Evolutionary conservation across 1,284 basidiomycete genomes (phyloP), one percentile per base, ranked within the genome.

Genomic region (Mycosarcoma maydis): DNA sequence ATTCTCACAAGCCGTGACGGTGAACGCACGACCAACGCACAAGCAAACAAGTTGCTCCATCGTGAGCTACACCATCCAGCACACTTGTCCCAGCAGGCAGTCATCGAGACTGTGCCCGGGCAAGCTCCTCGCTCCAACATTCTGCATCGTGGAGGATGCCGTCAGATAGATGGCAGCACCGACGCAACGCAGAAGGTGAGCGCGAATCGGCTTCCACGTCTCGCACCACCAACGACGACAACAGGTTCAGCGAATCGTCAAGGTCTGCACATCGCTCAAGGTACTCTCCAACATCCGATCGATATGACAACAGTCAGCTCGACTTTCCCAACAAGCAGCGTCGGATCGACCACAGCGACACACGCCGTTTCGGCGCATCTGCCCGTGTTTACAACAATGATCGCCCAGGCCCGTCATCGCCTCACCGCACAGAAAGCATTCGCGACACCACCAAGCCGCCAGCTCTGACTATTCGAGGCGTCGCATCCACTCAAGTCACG

Each of bases 161-260:
- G 26, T 27, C 47, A n/a, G 61, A 65, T 22, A 42, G 61, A 65
- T 65, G 61, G 50, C 54, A 65, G 26, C 50, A 39, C 22, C 55
- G 61, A 17, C 61, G 61, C 37, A 44, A 54, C 33, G 36, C 30
- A 19, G 61, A 57, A 23, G 42, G 16, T 26, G 55, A 51, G 29
- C 47, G 27, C 23, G 32, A 41, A 10, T 36, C 55, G 48, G 24
- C 44, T 26, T 24, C 34, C 6, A 19, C 24, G 11, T 17, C 6
- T 37, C 52, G 44, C 38, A 49, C 8, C 54, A 33, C 16, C 13
- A 37, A 20, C 39, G 9, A 17, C 22, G 42, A 58, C 0, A 38
- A 54, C 22, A 49, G 30, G 22, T 24, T 40, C 6, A 29, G 42
- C 13, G 48, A 55, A 33, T 47, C 59, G 19, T 50, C 59, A 19